Base-by-base conservation (phyloP, 257 asterid genomes). In the Gardenia jasminoides region DNA sequence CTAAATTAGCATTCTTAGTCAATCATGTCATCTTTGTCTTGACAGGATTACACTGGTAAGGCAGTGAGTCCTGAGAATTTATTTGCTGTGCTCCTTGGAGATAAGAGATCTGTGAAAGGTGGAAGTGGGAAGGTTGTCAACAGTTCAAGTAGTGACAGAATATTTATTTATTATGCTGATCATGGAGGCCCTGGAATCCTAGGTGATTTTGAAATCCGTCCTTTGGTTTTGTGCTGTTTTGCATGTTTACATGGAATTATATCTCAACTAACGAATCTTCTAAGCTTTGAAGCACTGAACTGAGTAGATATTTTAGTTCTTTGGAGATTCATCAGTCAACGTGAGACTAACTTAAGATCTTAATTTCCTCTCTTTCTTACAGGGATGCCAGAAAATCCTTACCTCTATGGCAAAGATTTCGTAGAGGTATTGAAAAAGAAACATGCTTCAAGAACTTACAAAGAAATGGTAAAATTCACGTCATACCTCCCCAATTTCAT, bases 121-220 rank as follows among this genome's bases (percentile, higher is more conserved):
- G 98, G 97, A 75, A 92, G 90, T 41, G 91, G 97, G 7, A 93
- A 95, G 83, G 96, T 95, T 6, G 85, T 95, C 4, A 71, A 90
- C 15, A 95, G 97, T 77, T 85, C 83, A 33, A 87, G 92, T 1
- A 82, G 88, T 52, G 98, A 95, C 83, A 84, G 96, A 80, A 90
- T 95, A 78, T 95, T 95, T 54, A 41, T 95, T 8, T 95, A 93
- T 83, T 95, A 95, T 76, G 82, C 97, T 1, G 99, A 95, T 79
- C 99, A 95, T 70, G 99, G 99, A 30, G 99, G 97, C 41, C 94
- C 98, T 0, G 99, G 99, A 72, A 95, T 95, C 4, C 97, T 95
- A 3, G 98, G 98, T 94, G 83, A 80, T 92, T 81, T 9, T 9
- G 67, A 16, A 75, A 10, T 28, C 69, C 41, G 3, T n/a, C 68